phyloP scores from a whole-genome alignment of 768 basidiomycete species.

The Mycena indigotica region DNA sequence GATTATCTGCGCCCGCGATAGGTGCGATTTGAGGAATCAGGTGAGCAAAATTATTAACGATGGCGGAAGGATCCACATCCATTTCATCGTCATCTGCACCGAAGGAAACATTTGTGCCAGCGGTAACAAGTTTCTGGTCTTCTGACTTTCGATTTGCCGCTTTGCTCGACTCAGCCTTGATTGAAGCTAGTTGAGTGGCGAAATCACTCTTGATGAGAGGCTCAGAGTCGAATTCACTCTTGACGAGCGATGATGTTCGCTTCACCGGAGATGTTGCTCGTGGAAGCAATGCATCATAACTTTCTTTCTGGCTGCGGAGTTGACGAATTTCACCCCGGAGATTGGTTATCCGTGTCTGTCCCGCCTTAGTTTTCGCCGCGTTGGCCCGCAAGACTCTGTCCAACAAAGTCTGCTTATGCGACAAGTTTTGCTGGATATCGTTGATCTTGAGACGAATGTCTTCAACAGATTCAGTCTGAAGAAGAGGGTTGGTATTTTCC shows the following conservation, averaged over 20 bases:
- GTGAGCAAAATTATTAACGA: constrained; percentile 27
- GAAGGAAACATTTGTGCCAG: constrained; percentile 23
- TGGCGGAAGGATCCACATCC: constrained; percentile 17
- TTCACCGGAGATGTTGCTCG: constrained; percentile 20
- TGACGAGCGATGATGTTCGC: constrained; percentile 11
- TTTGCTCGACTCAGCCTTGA: constrained; percentile 3
- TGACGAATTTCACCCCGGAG: constrained; percentile 15
- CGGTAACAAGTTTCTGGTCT: constrained; percentile 6
- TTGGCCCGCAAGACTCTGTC: constrained; percentile 20
- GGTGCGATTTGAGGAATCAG: constrained; percentile 30
- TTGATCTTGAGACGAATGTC: constrained; percentile 12
- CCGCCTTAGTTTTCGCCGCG: constrained; percentile 24
- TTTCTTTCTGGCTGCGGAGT: constrained; percentile 19
- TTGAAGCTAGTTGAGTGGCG: no score
- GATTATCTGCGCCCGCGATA: constrained; percentile 30
- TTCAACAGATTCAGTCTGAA: constrained; percentile 10
- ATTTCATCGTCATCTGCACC: constrained; percentile 19
- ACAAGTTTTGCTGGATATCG: constrained; percentile 9
- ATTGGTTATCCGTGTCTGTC: constrained; percentile 19
- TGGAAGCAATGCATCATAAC: constrained; percentile 24
- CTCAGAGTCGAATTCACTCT: no score
- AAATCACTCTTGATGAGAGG: no score
- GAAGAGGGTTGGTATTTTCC: constrained; percentile 20
- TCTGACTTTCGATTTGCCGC: no score
- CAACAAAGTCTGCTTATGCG: constrained; percentile 2